Conservation (phyloP, 2,329 filamentous ascomycete genomes). For the Sarocladium brachiariae region DNA sequence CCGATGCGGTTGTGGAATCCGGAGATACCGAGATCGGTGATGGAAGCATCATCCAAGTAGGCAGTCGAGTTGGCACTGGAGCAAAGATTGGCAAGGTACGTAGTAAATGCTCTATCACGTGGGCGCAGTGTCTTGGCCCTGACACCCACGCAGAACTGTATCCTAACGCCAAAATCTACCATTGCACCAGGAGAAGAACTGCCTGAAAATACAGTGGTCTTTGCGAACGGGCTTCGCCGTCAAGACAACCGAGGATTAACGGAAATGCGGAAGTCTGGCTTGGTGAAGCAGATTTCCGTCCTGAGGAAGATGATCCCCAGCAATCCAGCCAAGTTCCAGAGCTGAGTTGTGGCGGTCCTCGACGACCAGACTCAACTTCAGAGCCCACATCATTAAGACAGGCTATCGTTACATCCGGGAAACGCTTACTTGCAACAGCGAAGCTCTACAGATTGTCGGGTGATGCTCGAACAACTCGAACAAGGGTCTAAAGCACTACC, state of each 20-base stretch:
- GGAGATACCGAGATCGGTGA: conserved; percentile 57
- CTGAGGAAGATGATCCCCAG: conserved; percentile 60
- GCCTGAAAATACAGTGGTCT: conserved; percentile 63
- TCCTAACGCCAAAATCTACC: conserved; percentile 57
- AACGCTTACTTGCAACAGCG: too few relatives aligned
- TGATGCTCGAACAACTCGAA: too few relatives aligned
- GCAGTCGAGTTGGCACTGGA: conserved; percentile 51
- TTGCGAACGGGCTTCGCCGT: conserved; percentile 54
- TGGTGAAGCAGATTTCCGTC: conserved; percentile 62
- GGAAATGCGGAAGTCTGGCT: conserved; percentile 55
- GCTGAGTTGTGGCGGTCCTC: too few relatives aligned
- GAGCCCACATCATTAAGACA: too few relatives aligned
- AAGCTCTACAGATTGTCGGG: too few relatives aligned
- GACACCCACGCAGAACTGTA: conserved; percentile 51
- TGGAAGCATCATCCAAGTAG: conserved; percentile 53
- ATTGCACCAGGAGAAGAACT: conserved; percentile 52
- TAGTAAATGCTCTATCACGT: conserved; percentile 12
- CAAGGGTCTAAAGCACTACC: too few relatives aligned
- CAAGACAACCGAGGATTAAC: conserved; percentile 54
- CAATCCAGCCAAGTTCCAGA: conserved; percentile 45
- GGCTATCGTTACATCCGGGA: too few relatives aligned
- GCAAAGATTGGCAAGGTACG: conserved; percentile 58
- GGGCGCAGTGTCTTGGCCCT: conserved; percentile 13
- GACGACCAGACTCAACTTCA: too few relatives aligned
- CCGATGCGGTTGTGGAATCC: conserved; percentile 52